These are phyloP conservation scores for Metschnikowia koreensis DNA, from an alignment of 805 yeast species.

Conservation along the genomic window DNA sequence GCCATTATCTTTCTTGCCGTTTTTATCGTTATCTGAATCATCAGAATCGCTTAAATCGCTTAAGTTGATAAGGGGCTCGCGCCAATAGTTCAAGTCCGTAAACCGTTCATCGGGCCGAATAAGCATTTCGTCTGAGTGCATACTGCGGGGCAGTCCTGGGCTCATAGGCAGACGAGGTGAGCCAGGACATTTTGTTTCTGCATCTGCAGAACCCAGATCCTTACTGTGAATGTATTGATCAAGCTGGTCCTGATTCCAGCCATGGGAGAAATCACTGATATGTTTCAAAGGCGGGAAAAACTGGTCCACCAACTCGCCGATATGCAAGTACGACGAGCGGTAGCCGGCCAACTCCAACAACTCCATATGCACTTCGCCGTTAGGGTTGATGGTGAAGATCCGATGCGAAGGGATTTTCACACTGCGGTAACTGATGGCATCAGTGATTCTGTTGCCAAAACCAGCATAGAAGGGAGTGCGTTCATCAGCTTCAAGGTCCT, in stretches of 20 bases:
- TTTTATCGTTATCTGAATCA: conserved; percentile 23
- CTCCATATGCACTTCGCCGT: conserved; percentile 97
- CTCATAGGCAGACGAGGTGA: conserved; percentile 23
- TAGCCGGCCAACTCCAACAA: conserved; percentile 90
- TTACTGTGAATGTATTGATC: conserved; percentile 30
- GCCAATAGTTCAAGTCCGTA: conserved; percentile 90
- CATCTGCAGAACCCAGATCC: conserved; percentile 9
- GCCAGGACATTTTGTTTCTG: conserved; percentile 6
- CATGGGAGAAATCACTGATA: conserved; percentile 29
- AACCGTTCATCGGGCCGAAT: conserved; percentile 55
- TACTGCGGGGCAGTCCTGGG: conserved; percentile 24
- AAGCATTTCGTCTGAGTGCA: conserved; percentile 24
- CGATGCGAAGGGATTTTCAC: conserved; percentile 93
- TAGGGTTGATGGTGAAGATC: conserved; percentile 92
- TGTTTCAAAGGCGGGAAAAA: conserved; percentile 79
- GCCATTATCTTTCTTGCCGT: neutral
- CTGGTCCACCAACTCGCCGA: conserved; percentile 93
- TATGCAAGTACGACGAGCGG: conserved; percentile 80
- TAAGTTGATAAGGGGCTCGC: conserved; percentile 69
- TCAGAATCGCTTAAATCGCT: conserved; percentile 59
- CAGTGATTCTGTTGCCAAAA: conserved; percentile 94
- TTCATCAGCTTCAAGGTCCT: conserved; percentile 34
- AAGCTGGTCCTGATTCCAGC: conserved; percentile 38
- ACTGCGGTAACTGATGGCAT: conserved; percentile 89
- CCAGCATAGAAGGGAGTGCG: conserved; percentile 94